A percentile compares a stretch with the other conserved stretches of the same genome.
Conservation (phyloP, 2,329 filamentous ascomycete genomes). For the Dactylonectria estremocensis region DNA sequence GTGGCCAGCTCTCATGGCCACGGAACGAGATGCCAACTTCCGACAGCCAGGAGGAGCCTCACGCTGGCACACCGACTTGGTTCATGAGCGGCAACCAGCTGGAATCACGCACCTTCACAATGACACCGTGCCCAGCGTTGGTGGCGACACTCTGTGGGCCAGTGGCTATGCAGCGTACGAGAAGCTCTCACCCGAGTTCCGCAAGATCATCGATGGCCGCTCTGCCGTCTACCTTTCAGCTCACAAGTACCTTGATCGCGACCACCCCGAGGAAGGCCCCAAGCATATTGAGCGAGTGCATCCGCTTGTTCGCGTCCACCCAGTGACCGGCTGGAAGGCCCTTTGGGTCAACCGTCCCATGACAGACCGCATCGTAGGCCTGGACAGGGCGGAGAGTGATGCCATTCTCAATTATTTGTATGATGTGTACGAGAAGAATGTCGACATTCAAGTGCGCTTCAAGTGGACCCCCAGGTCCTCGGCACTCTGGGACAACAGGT, state of each 20-base stretch:
- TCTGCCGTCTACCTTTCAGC: constrained; percentile 76
- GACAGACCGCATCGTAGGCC: constrained; percentile 77
- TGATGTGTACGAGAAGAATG: constrained; percentile 78
- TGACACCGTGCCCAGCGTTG: constrained; percentile 74
- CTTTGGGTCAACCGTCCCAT: constrained; percentile 81
- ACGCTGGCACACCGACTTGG: constrained; percentile 79
- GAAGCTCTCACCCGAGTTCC: constrained; percentile 79
- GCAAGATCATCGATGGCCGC: constrained; percentile 78
- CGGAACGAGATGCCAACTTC: constrained; percentile 73
- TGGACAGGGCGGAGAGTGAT: constrained; percentile 80
- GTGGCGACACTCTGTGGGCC: constrained; percentile 82
- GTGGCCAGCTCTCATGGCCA: constrained; percentile 78
- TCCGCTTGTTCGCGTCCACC: constrained; percentile 79
- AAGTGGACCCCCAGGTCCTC: constrained; percentile 78
- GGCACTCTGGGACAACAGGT: constrained; percentile 81
- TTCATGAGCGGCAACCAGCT: constrained; percentile 79
- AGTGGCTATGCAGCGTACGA: constrained; percentile 81
- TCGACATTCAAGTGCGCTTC: constrained; percentile 81
- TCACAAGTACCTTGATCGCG: constrained; percentile 77
- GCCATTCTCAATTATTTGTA: constrained; percentile 76
- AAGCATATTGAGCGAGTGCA: constrained; percentile 78
- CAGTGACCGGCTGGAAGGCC: constrained; percentile 81
- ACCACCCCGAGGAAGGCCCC: constrained; percentile 72
- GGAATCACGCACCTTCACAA: constrained; percentile 81
- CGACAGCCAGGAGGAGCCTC: constrained; percentile 78